Base-by-base conservation (phyloP, 805 yeast genomes). In the fission yeast (Schizosaccharomyces pombe) region DNA sequence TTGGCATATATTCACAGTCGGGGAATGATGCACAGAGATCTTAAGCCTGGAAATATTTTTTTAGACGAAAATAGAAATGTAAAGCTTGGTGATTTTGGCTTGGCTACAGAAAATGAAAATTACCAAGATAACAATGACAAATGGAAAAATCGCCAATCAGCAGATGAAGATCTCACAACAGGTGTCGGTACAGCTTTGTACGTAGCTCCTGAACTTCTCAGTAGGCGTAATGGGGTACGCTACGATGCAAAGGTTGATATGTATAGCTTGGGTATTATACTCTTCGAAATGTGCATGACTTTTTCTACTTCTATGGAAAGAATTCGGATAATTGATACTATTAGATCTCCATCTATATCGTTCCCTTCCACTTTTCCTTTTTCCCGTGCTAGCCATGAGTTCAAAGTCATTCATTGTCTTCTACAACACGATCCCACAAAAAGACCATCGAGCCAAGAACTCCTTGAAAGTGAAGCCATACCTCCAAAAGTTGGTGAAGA, bases 41-140 rank as follows among this genome's bases (percentile, higher is more conserved):
- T 91, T 60, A 91, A 91, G 64, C 97, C 98, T 1, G 83, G 84
- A 75, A 91, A 91, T 64, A 85, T 91, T 63, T 91, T 91, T 70
- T 86, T 91, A 60, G 98, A 91, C 65, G 82, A 82, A 59, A 76
- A 83, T 1, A 79, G 82, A 60, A 86, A 89, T 62, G 79, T 91
- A 56, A 91, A 91, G 64, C 81, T 91, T 47, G 98, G 98, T 62
- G 99, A 91, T 64, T 91, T 91, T 67, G 99, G 99, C 0, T 73
- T 91, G 56, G 99, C 99, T 0, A 86, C 87, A 59, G 67, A 22
- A 14, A 49, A 49, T 24, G 53, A 49, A 24, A 19, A 19, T 3
- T n/a, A n/a, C 24, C 34, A 32, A 19, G 11, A 26, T n/a, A 22
- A 2, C 14, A 30, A 19, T 26, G 31, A 26, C 6, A 49, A 32